Percentiles rank a stretch among this genome's conserved stretches.
These are phyloP conservation scores for Scheffersomyces lignicola DNA, from an alignment of 1,139 yeast genomes.

Conservation along the genomic window DNA sequence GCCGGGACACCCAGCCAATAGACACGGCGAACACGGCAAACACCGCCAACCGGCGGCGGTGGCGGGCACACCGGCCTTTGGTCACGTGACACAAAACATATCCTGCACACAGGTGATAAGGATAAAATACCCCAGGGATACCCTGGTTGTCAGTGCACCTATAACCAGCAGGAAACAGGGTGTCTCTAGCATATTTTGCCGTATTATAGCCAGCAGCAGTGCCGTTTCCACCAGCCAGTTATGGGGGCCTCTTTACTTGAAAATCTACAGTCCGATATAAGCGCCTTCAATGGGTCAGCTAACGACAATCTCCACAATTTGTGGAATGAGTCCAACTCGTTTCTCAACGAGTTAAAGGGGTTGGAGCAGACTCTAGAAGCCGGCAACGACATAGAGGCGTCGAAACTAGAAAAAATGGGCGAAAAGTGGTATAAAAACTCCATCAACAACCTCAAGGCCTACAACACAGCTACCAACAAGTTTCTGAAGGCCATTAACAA, in stretches of 20 bases:
- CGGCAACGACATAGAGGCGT: neutral
- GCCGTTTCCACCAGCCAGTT: too few relatives aligned
- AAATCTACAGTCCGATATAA: conserved; percentile 29
- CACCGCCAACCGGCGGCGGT: too few relatives aligned
- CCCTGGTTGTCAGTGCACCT: too few relatives aligned
- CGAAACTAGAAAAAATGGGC: conserved; percentile 10
- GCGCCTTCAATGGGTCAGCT: conserved; percentile 25
- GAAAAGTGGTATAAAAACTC: conserved; percentile 40
- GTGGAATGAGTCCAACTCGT: conserved; percentile 22
- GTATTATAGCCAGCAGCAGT: too few relatives aligned
- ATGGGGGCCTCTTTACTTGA: conserved; percentile 27
- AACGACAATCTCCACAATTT: conserved; percentile 19
- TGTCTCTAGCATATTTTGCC: neutral
- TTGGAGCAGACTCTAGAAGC: conserved; percentile 21
- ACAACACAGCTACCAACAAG: conserved; percentile 38
- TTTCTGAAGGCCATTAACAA: conserved; percentile 38
- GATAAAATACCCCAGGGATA: too few relatives aligned
- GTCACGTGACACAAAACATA: too few relatives aligned
- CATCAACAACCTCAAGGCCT: conserved; percentile 33
- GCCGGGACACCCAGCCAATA: too few relatives aligned
- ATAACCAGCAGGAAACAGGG: too few relatives aligned
- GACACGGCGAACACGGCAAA: too few relatives aligned
- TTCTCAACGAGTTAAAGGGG: conserved; percentile 26
- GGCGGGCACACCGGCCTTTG: too few relatives aligned
- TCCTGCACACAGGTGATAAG: too few relatives aligned